Evolutionary conservation across 2,329 filamentous ascomycete species (phyloP).

Genomic region (Paecilomyces formosus): DNA sequence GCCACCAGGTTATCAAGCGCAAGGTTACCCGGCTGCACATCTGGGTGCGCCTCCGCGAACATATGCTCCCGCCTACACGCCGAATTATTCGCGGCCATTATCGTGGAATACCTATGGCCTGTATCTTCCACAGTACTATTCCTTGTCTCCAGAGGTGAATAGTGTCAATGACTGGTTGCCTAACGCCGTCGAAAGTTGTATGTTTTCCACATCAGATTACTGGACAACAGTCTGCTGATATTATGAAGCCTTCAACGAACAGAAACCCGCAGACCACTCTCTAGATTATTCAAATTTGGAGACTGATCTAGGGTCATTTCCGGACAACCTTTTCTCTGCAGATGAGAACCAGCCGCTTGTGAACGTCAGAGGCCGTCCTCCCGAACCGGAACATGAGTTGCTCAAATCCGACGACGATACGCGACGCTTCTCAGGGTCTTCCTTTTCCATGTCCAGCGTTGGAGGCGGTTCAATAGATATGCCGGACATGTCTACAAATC

Average conservation of each 20-base stretch:
- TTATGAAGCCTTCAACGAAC: neutral
- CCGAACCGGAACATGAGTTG: neutral
- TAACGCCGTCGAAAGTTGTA: neutral
- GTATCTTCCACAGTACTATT: neutral
- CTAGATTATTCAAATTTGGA: neutral
- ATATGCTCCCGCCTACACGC: neutral
- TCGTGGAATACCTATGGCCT: neutral
- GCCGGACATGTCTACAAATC: slow-evolving; percentile 63
- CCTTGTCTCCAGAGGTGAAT: neutral
- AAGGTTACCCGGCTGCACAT: neutral
- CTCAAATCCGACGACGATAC: neutral
- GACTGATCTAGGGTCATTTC: neutral
- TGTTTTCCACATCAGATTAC: neutral
- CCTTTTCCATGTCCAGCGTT: slow-evolving; percentile 61
- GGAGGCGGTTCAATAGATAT: slow-evolving; percentile 46
- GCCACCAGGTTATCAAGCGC: neutral
- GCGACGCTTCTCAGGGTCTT: slow-evolving; percentile 62
- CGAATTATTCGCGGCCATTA: neutral
- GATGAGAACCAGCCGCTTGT: neutral
- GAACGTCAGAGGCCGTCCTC: neutral
- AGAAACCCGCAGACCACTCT: neutral
- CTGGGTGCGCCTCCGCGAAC: neutral
- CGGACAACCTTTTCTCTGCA: neutral
- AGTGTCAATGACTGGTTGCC: neutral
- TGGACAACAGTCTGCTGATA: neutral